These are phyloP conservation scores for Apiotrichum mycotoxinovorans DNA, from an alignment of 1,284 basidiomycete genomes.

Conservation along the genomic window DNA sequence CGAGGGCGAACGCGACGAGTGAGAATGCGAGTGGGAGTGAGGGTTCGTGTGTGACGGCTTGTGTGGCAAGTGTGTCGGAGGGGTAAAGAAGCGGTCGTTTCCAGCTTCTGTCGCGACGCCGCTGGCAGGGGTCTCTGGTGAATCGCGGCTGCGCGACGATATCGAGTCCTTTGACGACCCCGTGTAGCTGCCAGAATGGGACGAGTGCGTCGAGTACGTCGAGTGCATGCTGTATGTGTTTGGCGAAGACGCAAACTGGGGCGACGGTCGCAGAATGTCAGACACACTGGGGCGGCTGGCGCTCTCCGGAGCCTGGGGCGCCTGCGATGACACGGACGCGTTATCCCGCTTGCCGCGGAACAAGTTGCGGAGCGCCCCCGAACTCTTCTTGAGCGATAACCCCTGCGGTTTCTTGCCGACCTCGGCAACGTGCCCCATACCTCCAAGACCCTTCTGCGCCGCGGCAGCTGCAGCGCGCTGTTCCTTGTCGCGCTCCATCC, in stretches of 20 bases:
- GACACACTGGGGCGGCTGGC: not conserved
- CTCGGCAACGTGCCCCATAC: constrained; percentile 4
- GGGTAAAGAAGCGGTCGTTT: not conserved
- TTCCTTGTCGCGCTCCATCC: constrained; percentile 2
- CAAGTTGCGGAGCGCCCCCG: constrained; percentile 44
- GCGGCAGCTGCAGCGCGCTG: not conserved
- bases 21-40: no score
- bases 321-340: constrained; percentile 6
- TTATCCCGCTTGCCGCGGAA: constrained; percentile 51
- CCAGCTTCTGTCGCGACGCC: not conserved
- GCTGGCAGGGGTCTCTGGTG: not conserved
- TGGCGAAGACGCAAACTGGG: not conserved
- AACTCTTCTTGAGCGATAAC: constrained; percentile 43
- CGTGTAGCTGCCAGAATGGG: not conserved
- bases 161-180: not conserved
- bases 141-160: not conserved
- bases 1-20: no score
- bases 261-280: not conserved
- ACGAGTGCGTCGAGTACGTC: not conserved
- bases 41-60: not conserved
- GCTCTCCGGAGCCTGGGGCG: constrained; percentile 21
- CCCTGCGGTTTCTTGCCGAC: constrained; percentile 28
- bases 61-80: not conserved
- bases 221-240: not conserved
- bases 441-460: not conserved